Conservation (phyloP, 139 green algal genomes). For the Desmodesmus armatus region DNA sequence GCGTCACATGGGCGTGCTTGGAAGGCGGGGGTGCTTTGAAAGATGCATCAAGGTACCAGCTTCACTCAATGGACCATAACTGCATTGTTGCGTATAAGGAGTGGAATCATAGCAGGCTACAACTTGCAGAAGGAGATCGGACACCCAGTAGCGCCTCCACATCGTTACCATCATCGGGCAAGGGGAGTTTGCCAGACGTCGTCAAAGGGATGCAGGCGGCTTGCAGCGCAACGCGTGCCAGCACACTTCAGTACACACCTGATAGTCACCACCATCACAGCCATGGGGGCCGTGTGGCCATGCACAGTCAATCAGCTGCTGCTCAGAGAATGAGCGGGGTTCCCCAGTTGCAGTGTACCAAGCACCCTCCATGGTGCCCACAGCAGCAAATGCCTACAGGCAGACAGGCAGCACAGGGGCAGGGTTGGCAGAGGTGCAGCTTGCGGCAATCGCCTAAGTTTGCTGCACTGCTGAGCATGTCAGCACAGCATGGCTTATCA, state of each 20-base stretch:
- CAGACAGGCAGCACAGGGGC: not conserved
- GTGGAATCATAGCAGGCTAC: not conserved
- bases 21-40: too few relatives aligned
- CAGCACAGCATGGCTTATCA: too few relatives aligned
- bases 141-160: too few relatives aligned
- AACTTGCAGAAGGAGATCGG: not conserved
- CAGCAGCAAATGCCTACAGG: slow-evolving; percentile 26
- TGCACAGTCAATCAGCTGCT: slow-evolving; percentile 50
- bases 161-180: too few relatives aligned
- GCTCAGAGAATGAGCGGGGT: slow-evolving; percentile 1
- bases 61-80: not conserved
- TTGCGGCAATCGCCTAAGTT: too few relatives aligned
- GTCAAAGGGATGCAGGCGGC: not conserved
- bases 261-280: slow-evolving; percentile 34
- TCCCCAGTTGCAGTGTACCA: slow-evolving; percentile 24
- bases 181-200: not conserved
- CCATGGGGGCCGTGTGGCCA: slow-evolving; percentile 31
- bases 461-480: too few relatives aligned
- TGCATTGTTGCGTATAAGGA: not conserved
- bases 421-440: too few relatives aligned
- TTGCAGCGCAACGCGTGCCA: not conserved
- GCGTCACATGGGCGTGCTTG: too few relatives aligned
- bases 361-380: slow-evolving; percentile 21
- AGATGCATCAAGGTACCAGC: too few relatives aligned
- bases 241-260: not conserved